A percentile compares a stretch with the other conserved stretches of the same genome.
Conservation (phyloP, 176 grass and related monocot genomes). For the Rhynchospora pubera region DNA sequence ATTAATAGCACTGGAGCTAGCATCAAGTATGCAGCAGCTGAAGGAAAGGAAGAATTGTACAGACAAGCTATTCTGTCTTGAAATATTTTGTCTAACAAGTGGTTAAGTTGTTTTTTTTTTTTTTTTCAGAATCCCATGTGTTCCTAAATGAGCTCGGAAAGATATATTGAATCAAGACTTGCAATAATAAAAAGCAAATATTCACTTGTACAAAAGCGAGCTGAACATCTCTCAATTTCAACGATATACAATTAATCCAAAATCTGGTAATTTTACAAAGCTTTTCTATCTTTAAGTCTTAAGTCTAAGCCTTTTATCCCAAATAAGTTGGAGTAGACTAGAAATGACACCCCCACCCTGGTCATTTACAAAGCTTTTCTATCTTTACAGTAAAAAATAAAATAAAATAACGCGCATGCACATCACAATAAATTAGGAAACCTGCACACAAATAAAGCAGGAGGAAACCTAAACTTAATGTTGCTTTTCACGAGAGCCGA, state of each 20-base stretch:
- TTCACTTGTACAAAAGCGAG: conserved; percentile 10
- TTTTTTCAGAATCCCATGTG: background rate
- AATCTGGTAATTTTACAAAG: background rate
- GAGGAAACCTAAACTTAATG: background rate
- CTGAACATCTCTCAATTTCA: background rate
- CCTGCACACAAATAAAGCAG: background rate
- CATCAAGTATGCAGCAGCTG: conserved; percentile 54
- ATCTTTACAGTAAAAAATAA: background rate
- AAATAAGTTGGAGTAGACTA: too few species aligned
- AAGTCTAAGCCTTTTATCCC: too few species aligned
- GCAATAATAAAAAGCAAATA: background rate
- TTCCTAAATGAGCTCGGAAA: background rate
- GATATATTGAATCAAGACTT: background rate
- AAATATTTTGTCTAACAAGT: background rate
- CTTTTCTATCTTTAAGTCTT: too few species aligned
- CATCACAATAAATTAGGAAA: background rate
- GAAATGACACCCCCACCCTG: too few species aligned
- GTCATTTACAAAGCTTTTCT: too few species aligned
- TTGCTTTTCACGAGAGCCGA: background rate
- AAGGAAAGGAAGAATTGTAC: conserved; percentile 72
- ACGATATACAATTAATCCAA: background rate
- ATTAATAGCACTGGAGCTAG: conserved; percentile 17
- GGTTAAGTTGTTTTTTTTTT: background rate
- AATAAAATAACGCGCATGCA: background rate
- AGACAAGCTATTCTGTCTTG: conserved; percentile 64